These are phyloP conservation scores for Cladosporium sp. DNA, from an alignment of 2,329 filamentous ascomycete genomes.

Conservation along the genomic window DNA sequence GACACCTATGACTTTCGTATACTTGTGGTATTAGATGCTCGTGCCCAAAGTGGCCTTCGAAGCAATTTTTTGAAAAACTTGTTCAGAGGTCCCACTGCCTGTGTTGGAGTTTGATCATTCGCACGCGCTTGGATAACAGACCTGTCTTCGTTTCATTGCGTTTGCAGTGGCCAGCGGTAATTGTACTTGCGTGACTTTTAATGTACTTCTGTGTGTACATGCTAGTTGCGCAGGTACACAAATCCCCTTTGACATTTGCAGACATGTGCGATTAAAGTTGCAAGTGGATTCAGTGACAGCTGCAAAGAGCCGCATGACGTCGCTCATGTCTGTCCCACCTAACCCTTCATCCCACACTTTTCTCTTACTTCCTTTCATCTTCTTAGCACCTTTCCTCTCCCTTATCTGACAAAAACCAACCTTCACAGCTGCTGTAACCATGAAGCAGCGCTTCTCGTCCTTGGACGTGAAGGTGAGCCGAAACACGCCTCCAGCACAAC, in stretches of 20 bases:
- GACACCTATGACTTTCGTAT: constrained; percentile 8
- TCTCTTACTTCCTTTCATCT: not conserved
- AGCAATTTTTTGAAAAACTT: not conserved
- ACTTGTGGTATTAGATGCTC: constrained; percentile 12
- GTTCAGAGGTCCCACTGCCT: too few relatives aligned
- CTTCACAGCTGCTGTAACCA: constrained; percentile 31
- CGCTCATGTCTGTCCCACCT: not conserved
- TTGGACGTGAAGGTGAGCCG: constrained; percentile 63
- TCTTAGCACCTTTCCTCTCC: not conserved
- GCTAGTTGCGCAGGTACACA: too few relatives aligned
- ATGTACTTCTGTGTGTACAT: too few relatives aligned
- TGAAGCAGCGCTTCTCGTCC: constrained; percentile 80
- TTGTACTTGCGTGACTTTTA: too few relatives aligned
- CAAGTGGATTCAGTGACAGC: too few relatives aligned
- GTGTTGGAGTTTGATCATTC: too few relatives aligned
- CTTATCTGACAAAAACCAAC: not conserved
- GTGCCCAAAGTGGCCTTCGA: constrained; percentile 1
- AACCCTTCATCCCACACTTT: not conserved
- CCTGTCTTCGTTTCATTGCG: too few relatives aligned
- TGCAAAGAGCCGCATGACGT: constrained; percentile 1
- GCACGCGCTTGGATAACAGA: too few relatives aligned
- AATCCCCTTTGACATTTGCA: too few relatives aligned
- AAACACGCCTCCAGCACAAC: not conserved
- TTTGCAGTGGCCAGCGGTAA: too few relatives aligned
- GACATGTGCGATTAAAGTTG: too few relatives aligned